Evolutionary conservation across 129 eudicot genomes (phyloP).

Genomic region (Sambucus nigra): DNA sequence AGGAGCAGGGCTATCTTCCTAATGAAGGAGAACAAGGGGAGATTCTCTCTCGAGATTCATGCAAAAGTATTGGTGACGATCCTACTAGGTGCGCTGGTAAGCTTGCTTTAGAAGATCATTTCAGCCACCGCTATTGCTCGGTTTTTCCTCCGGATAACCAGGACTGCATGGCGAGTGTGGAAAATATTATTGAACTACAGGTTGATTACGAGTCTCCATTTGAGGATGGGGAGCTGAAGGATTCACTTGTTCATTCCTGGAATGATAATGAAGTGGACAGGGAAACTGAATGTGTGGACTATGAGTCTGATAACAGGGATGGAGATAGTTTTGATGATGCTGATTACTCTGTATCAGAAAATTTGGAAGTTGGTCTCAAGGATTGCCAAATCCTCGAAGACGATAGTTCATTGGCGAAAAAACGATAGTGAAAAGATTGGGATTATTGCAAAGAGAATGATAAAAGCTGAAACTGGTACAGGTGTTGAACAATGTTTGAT

Average conservation of each 20-base stretch:
- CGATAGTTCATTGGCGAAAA: constrained; percentile 16
- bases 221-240: constrained; percentile 81
- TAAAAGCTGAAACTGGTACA: constrained; percentile 17
- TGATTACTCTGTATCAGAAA: constrained; percentile 30
- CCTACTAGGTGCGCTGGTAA: constrained; percentile 10
- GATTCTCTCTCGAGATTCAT: background rate
- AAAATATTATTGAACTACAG: constrained; percentile 21
- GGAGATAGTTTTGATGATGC: constrained; percentile 35
- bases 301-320: constrained; percentile 44
- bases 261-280: constrained; percentile 49
- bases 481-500: constrained; percentile 12
- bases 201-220: constrained; percentile 75
- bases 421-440: constrained; percentile 10
- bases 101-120: constrained; percentile 21
- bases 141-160: constrained; percentile 30
- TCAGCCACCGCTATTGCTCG: constrained; percentile 22
- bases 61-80: background rate
- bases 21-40: background rate
- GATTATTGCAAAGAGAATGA: constrained; percentile 12
- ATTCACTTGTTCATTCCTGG: constrained; percentile 35
- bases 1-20: background rate
- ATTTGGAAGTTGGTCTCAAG: constrained; percentile 21
- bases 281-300: constrained; percentile 52
- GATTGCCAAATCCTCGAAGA: constrained; percentile 20
- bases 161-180: constrained; percentile 22